A percentile compares a stretch with the other conserved stretches of the same genome.
These are phyloP conservation scores for Spergularia azorica DNA, from an alignment of 179 eudicot species.

Conservation along the genomic window DNA sequence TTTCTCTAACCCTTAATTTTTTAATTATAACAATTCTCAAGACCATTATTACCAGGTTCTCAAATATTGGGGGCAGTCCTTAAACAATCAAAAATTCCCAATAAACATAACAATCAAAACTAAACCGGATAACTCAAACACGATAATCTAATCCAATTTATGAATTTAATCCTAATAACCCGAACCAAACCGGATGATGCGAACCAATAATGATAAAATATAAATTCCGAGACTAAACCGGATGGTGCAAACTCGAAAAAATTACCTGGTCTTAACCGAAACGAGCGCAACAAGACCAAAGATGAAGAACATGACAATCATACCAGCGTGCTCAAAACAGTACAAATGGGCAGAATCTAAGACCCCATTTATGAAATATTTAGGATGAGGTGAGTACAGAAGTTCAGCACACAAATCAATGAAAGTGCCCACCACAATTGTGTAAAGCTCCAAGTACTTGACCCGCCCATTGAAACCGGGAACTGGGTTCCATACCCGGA, in stretches of 20 bases:
- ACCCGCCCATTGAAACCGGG: conserved; percentile 66
- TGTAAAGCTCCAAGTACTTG: conserved; percentile 73
- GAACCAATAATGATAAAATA: neutral
- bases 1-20: neutral
- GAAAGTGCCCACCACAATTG: conserved; percentile 61
- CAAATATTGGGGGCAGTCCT: too few species aligned
- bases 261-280: conserved; percentile 71
- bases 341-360: conserved; percentile 71
- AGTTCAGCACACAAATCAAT: conserved; percentile 78
- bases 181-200: neutral
- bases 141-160: too few species aligned
- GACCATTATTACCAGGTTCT: too few species aligned
- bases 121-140: neutral
- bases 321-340: conserved; percentile 79
- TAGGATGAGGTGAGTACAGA: conserved; percentile 67
- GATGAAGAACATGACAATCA: conserved; percentile 87
- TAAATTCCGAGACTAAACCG: too few species aligned
- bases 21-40: neutral
- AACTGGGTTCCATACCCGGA: too few species aligned
- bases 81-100: too few species aligned
- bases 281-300: conserved; percentile 58
- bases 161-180: neutral
- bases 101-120: neutral
- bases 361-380: conserved; percentile 57
- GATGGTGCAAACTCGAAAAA: conserved; percentile 2